phyloP scores from a whole-genome alignment of 2,329 filamentous ascomycete genomes.

The Orbilia quercus region DNA sequence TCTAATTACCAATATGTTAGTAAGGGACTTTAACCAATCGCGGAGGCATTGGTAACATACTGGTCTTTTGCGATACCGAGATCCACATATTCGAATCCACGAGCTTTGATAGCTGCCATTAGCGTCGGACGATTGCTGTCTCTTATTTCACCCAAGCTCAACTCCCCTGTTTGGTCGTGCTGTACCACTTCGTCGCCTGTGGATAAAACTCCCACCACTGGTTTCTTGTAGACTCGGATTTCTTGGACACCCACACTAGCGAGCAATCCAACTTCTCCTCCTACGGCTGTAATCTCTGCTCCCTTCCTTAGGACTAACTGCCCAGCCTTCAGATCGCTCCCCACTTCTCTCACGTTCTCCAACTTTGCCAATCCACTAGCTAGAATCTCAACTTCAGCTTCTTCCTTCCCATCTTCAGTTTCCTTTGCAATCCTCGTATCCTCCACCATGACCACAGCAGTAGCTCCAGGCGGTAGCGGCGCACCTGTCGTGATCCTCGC shows the following conservation, averaged over 20 bases:
- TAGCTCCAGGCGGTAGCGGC: conserved; percentile 86
- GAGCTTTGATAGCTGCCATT: conserved; percentile 77
- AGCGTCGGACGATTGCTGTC: conserved; percentile 93
- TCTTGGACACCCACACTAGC: conserved; percentile 81
- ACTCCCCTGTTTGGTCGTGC: conserved; percentile 71
- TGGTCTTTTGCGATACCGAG: conserved; percentile 85
- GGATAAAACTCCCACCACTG: conserved; percentile 85
- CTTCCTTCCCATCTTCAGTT: conserved; percentile 83
- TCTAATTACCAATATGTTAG: conserved; percentile 16
- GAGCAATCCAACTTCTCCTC: conserved; percentile 89
- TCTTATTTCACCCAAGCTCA: conserved; percentile 84
- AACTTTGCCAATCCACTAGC: conserved; percentile 78
- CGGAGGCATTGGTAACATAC: conserved; percentile 60
- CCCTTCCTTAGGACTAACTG: conserved; percentile 78
- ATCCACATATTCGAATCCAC: conserved; percentile 83
- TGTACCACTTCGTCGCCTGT: conserved; percentile 94
- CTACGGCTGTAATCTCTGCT: conserved; percentile 83
- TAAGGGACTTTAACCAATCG: background rate
- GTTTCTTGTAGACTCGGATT: conserved; percentile 78
- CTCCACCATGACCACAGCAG: conserved; percentile 95
- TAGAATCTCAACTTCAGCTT: conserved; percentile 86
- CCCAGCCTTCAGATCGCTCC: conserved; percentile 81
- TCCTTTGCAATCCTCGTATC: conserved; percentile 81
- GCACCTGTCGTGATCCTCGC: conserved; percentile 95
- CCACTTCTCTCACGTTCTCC: conserved; percentile 91